A percentile compares a stretch with the other conserved stretches of the same genome.
Evolutionary conservation across 1,284 basidiomycete species (phyloP).

Genomic region (Rhizoctonia solani): DNA sequence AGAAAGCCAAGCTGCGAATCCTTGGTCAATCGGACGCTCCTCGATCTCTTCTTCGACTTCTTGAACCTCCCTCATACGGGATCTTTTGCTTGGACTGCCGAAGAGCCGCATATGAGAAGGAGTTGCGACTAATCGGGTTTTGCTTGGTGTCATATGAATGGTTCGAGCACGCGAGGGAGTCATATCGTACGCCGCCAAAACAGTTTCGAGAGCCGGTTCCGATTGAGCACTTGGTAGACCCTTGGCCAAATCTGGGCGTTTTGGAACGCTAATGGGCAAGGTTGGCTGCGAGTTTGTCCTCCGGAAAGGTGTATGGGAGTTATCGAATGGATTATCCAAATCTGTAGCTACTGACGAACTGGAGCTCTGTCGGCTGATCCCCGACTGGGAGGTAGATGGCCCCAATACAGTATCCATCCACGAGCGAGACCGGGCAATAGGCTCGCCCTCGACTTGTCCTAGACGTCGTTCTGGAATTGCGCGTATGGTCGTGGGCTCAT

Average conservation of each 20-base stretch:
- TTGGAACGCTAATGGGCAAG: neutral
- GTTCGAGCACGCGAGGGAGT: conserved; percentile 29
- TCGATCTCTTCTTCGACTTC: conserved; percentile 12
- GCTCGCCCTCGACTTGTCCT: conserved; percentile 14
- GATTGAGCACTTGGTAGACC: conserved; percentile 8
- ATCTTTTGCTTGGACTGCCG: conserved; percentile 23
- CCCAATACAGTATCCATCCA: conserved; percentile 33
- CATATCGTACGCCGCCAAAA: conserved; percentile 32
- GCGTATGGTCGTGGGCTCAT: conserved; percentile 8
- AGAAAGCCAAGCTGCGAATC: conserved; percentile 12
- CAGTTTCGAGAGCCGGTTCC: conserved; percentile 20
- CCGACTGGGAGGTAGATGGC: neutral
- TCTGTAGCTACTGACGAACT: conserved; percentile 7
- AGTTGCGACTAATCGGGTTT: conserved; percentile 8
- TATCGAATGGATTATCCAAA: conserved; percentile 25
- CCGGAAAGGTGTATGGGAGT: neutral
- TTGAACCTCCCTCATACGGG: conserved; percentile 13
- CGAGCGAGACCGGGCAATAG: conserved; percentile 15
- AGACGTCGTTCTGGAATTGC: conserved; percentile 24
- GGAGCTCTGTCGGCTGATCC: neutral
- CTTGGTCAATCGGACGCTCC: neutral
- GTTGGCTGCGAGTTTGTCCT: conserved; percentile 23
- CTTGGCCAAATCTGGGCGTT: conserved; percentile 9
- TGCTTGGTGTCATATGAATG: conserved; percentile 28
- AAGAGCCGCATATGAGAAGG: conserved; percentile 23